phyloP scores from a whole-genome alignment of 2,329 filamentous ascomycete species.

The Calonectria fujianensis region DNA sequence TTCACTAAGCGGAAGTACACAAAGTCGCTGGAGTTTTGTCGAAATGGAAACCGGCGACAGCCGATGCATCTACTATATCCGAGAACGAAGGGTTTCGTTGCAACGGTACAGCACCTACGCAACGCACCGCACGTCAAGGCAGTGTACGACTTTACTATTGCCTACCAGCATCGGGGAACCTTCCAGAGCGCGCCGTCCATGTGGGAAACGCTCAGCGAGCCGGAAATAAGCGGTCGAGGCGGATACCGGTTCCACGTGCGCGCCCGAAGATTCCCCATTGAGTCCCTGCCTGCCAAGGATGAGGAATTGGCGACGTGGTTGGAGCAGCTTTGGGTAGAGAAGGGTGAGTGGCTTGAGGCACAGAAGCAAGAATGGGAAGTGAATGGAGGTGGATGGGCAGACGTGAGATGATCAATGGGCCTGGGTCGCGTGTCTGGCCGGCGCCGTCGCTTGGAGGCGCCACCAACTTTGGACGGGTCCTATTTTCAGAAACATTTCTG shows the following conservation, averaged over 20 bases:
- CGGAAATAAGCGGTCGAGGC: constrained; percentile 59
- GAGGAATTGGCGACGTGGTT: constrained; percentile 71
- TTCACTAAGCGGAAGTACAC: constrained; percentile 73
- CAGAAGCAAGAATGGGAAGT: constrained; percentile 47
- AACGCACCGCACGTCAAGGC: constrained; percentile 70
- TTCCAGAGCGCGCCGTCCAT: constrained; percentile 70
- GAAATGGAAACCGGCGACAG: constrained; percentile 67
- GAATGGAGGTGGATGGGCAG: constrained; percentile 33
- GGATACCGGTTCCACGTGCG: constrained; percentile 72
- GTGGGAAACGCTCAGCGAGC: constrained; percentile 70
- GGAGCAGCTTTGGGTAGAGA: constrained; percentile 72
- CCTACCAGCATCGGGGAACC: constrained; percentile 66
- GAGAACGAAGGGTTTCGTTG: constrained; percentile 76
- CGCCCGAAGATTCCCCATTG: constrained; percentile 68
- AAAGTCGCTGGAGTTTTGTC: constrained; percentile 72
- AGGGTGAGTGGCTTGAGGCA: constrained; percentile 70
- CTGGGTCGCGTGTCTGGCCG: constrained; percentile 28
- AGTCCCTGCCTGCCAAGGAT: constrained; percentile 68
- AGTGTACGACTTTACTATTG: constrained; percentile 74
- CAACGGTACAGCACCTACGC: constrained; percentile 74
- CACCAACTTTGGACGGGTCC: constrained; percentile 27
- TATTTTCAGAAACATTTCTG: constrained; percentile 36
- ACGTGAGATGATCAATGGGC: constrained; percentile 32
- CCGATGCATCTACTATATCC: constrained; percentile 76
- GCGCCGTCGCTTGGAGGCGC: neutral